Conservation (phyloP, 441 rosid species). For the Hypseocharis bilobata region DNA sequence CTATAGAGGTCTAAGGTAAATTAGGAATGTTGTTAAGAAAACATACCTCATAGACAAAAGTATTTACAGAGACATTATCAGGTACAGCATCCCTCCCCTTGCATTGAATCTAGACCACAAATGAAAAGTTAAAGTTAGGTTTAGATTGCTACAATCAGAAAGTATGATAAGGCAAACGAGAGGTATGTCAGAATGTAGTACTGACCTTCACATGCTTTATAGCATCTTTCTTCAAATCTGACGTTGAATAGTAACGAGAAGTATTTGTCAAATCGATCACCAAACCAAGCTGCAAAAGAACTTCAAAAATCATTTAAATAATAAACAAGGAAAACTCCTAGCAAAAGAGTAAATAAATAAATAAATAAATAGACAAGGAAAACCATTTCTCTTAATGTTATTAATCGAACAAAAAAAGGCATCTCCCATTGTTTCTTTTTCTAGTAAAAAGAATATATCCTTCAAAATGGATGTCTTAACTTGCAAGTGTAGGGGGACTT, state of each 20-base stretch:
- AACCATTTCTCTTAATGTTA: neutral
- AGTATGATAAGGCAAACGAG: slow-evolving; percentile 1
- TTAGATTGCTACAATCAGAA: slow-evolving; percentile 7
- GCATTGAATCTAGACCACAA: slow-evolving; percentile 64
- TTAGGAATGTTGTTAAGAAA: neutral
- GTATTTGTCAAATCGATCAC: slow-evolving; percentile 99
- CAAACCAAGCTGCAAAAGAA: slow-evolving; percentile 65
- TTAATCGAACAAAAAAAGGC: neutral
- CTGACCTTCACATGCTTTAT: slow-evolving; percentile 87
- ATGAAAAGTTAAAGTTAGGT: slow-evolving; percentile 11
- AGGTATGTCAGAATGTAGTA: slow-evolving; percentile 3
- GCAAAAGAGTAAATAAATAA: neutral
- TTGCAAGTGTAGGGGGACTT: too few relatives aligned
- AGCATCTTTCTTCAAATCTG: slow-evolving; percentile 79
- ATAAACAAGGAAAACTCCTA: neutral
- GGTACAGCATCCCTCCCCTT: slow-evolving; percentile 91
- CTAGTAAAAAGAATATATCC: neutral
- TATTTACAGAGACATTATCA: slow-evolving; percentile 73
- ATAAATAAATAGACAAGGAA: neutral
- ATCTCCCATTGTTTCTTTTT: neutral
- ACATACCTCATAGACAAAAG: slow-evolving; percentile 77
- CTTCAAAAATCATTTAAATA: slow-evolving; percentile 4
- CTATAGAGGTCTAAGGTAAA: neutral
- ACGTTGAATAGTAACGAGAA: slow-evolving; percentile 62
- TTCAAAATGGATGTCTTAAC: too few relatives aligned